A percentile compares a stretch with the other conserved stretches of the same genome.
These are phyloP conservation scores for Lodderomyces theae DNA, from an alignment of 1,139 yeast genomes.

Conservation along the genomic window DNA sequence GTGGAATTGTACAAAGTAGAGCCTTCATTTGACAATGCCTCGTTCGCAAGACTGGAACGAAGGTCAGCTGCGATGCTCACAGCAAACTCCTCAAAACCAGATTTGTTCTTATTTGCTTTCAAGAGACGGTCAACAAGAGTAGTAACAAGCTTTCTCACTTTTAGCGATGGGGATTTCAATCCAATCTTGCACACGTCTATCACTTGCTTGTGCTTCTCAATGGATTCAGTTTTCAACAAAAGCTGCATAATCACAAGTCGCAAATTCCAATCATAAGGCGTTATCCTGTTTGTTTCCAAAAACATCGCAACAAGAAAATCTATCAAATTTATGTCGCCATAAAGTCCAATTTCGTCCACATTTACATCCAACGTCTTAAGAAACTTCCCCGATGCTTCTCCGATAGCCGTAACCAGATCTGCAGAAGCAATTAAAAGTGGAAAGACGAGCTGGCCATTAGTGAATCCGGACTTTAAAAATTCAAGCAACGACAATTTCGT, in stretches of 20 bases:
- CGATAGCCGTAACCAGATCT: constrained; percentile 55
- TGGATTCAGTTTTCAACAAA: constrained; percentile 51
- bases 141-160: constrained; percentile 50
- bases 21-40: neutral
- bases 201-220: constrained; percentile 39
- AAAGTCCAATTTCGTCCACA: constrained; percentile 38
- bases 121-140: constrained; percentile 61
- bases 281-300: constrained; percentile 43
- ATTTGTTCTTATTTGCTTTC: constrained; percentile 18
- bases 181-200: constrained; percentile 53
- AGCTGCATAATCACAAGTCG: constrained; percentile 59
- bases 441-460: constrained; percentile 30
- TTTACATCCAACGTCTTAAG: constrained; percentile 53
- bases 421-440: constrained; percentile 63
- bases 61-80: constrained; percentile 48
- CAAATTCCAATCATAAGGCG: constrained; percentile 51
- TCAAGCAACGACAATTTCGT: constrained; percentile 42
- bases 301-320: constrained; percentile 43
- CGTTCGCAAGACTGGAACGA: constrained; percentile 31
- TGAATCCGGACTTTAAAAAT: constrained; percentile 39
- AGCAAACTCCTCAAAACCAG: constrained; percentile 28
- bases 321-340: constrained; percentile 28
- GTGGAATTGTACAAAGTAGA: constrained; percentile 26
- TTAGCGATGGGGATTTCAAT: constrained; percentile 49
- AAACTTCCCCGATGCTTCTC: constrained; percentile 47